Conservation (phyloP, 2,329 filamentous ascomycete species). For the Claviceps quebecensis region DNA sequence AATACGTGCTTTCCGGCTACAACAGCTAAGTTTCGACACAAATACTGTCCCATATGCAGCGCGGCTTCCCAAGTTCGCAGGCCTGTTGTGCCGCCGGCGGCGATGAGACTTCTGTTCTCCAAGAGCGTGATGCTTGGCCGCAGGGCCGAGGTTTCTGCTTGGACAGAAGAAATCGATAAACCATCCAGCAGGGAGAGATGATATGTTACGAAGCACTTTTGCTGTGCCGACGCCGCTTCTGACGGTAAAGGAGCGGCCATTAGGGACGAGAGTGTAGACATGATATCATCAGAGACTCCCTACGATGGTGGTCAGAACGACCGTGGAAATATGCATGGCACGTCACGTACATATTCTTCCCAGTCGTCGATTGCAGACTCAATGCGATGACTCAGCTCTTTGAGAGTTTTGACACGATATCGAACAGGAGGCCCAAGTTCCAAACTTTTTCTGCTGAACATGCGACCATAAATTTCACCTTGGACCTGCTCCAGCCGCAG, state of each 20-base stretch:
- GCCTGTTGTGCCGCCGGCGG: constrained; percentile 59
- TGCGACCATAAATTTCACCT: constrained; percentile 44
- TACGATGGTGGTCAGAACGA: constrained; percentile 26
- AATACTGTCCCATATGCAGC: constrained; percentile 56
- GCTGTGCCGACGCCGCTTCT: constrained; percentile 52
- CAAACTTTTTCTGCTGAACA: constrained; percentile 49
- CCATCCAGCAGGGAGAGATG: constrained; percentile 23
- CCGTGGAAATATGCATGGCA: not conserved
- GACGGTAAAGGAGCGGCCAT: constrained; percentile 50
- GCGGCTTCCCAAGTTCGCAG: constrained; percentile 72
- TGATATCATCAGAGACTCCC: constrained; percentile 74
- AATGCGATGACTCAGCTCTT: constrained; percentile 54
- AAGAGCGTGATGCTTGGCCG: constrained; percentile 43
- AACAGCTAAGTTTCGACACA: constrained; percentile 33
- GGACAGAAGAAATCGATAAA: constrained; percentile 9
- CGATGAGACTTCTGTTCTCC: constrained; percentile 55
- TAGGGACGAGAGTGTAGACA: constrained; percentile 51
- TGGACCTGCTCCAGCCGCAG: constrained; percentile 52
- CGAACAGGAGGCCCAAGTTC: constrained; percentile 47
- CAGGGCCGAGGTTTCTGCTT: not conserved
- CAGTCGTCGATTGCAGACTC: constrained; percentile 67
- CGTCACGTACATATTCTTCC: constrained; percentile 68
- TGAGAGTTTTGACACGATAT: constrained; percentile 61
- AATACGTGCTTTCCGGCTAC: constrained; percentile 45
- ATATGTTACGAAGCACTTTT: constrained; percentile 65